Evolutionary conservation across 2,329 filamentous ascomycete species (phyloP), one percentile per base, ranked within the genome.

Genomic region (Aspergillus pseudoterreus): DNA sequence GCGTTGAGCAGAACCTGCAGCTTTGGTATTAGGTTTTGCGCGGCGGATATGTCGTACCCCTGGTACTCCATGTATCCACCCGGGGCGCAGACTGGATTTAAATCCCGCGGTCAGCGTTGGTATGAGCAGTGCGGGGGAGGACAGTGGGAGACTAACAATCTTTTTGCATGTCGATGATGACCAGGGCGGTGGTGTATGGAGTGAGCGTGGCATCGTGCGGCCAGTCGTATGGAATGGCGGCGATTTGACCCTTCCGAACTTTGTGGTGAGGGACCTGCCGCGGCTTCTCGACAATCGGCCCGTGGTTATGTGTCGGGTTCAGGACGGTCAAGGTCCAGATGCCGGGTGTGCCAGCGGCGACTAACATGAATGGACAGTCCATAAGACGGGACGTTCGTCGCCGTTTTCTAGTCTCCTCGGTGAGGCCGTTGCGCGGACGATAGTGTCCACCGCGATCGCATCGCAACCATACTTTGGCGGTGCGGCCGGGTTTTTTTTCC

Each of bases 111-210:
- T 60, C 46, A 61, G 54, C 46, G 4, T 42, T 21, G n/a, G 19
- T 44, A 48, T 30, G 11, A 9, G n/a, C 17, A 9, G 33, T 11
- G 10, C 3, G 8, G 8, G 8, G n/a, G 6, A 21, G 32, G 24
- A n/a, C 14, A 33, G 19, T 19, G 15, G 43, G 11, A 52, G 32
- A 63, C 72, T 50, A 59, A 76, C 74, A 76, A 58, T 77, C 75
- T 47, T 73, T 71, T 54, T 77, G 75, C 75, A 77, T 77, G 56
- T 77, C 75, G 51, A 77, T 73, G 10, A 77, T 65, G 21, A 77
- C 71, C 39, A 77, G 60, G 0, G 74, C 75, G 22, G 74, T 76
- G 4, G 72, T 76, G 52, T 71, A 73, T 21, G 73, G 71, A 4
- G 69, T 71, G 39, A 77, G 67, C 6, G 69, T 69, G 1, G 70